A percentile compares a stretch with the other conserved stretches of the same genome.
phyloP scores from a whole-genome alignment of 805 yeast species.

The Yamadazyma sp. region DNA sequence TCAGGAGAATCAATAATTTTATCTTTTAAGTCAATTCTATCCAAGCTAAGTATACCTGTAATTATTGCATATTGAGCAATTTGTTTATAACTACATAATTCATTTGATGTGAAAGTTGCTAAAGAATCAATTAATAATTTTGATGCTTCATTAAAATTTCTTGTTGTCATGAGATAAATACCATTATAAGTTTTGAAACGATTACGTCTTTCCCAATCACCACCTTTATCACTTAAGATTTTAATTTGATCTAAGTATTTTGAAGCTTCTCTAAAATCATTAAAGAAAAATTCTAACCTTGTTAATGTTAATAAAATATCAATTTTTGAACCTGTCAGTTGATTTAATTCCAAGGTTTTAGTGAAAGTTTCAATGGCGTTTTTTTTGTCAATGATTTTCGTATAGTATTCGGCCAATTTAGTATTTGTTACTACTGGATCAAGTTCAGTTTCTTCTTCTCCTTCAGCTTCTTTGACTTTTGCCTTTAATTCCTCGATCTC shows the following conservation, averaged over 20 bases:
- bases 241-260: slow-evolving; percentile 73
- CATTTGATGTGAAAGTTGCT: slow-evolving; percentile 93
- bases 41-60: slow-evolving; percentile 81
- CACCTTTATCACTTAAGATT: slow-evolving; percentile 86
- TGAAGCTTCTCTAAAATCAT: slow-evolving; percentile 67
- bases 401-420: slow-evolving; percentile 83
- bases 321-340: slow-evolving; percentile 86
- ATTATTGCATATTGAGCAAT: slow-evolving; percentile 85
- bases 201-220: slow-evolving; percentile 99
- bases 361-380: slow-evolving; percentile 66
- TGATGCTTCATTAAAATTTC: slow-evolving; percentile 85
- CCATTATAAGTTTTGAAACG: slow-evolving; percentile 91
- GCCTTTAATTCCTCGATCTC: slow-evolving; percentile 52
- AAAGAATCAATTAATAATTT: slow-evolving; percentile 81
- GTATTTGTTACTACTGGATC: slow-evolving; percentile 76
- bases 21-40: slow-evolving; percentile 77
- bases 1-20: slow-evolving; percentile 94
- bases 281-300: slow-evolving; percentile 86
- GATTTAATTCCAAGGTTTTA: slow-evolving; percentile 74
- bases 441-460: slow-evolving; percentile 81
- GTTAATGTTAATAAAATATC: slow-evolving; percentile 80
- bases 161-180: slow-evolving; percentile 74
- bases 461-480: slow-evolving; percentile 51
- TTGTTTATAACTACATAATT: slow-evolving; percentile 82
- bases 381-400: slow-evolving; percentile 75